These are phyloP conservation scores for Beverwykella pulmonaria DNA, from an alignment of 495 filamentous ascomycete species.

Conservation along the genomic window DNA sequence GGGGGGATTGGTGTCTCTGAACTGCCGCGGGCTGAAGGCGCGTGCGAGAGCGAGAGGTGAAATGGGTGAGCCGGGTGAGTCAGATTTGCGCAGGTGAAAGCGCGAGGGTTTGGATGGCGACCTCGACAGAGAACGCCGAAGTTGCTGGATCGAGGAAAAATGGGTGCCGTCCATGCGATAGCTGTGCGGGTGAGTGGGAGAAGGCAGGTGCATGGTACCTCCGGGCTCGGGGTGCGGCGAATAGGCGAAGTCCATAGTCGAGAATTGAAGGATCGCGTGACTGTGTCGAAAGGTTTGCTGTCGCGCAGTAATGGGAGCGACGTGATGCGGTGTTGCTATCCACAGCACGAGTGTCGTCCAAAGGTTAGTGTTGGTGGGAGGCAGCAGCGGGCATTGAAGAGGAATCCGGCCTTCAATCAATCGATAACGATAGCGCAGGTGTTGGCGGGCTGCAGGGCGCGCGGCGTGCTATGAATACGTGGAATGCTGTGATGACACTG, in stretches of 20 bases:
- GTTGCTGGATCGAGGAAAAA: constrained; percentile 65
- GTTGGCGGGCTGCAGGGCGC: constrained; percentile 16
- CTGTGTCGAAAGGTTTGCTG: not conserved
- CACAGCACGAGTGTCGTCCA: not conserved
- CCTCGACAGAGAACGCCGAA: constrained; percentile 81
- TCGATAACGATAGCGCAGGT: constrained; percentile 36
- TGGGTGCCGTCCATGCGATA: constrained; percentile 73
- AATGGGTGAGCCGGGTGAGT: constrained; percentile 49
- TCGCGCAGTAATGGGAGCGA: not conserved
- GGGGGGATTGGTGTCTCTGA: constrained; percentile 2
- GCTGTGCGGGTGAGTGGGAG: constrained; percentile 77
- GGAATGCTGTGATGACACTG: constrained; percentile 30
- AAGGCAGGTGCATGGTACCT: constrained; percentile 78
- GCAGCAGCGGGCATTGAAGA: constrained; percentile 7
- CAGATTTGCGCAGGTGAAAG: constrained; percentile 62
- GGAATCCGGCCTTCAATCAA: constrained; percentile 10
- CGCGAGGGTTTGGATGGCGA: constrained; percentile 78
- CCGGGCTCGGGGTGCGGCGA: constrained; percentile 52
- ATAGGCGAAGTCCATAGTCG: constrained; percentile 46
- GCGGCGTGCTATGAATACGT: constrained; percentile 22
- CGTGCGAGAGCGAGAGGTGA: constrained; percentile 43
- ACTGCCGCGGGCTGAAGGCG: constrained; percentile 30
- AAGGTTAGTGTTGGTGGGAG: not conserved
- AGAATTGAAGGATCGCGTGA: not conserved
- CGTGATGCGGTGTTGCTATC: not conserved